Evolutionary conservation across 768 basidiomycete species (phyloP), one percentile per base, ranked within the genome.

Genomic region (Aureoboletus auriporus): DNA sequence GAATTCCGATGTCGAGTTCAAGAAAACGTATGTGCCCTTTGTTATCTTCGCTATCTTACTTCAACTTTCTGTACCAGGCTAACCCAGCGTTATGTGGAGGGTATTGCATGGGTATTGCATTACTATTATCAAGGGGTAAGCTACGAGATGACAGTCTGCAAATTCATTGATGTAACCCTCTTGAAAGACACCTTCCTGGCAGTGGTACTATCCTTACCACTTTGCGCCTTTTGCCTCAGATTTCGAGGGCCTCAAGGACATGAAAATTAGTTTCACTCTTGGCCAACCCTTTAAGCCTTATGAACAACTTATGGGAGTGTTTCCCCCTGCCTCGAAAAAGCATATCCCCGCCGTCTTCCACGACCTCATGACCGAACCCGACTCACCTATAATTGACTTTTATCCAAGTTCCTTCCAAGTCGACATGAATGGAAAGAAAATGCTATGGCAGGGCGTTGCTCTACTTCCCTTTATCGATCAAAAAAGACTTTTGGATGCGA

Each of bases 371-470:
- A 79, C 74, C 4, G 81, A 89, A 3, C 78, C 84, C 41, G 80
- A 86, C 29, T 97, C 94, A 0, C 91, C 93, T 8, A 97, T 98
- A 67, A 81, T 92, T 51, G 94, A 98, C 61, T 98, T 97, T 72
- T 98, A 98, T 69, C 95, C 95, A 0, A 54, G 75, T 0, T 81
- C 86, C 13, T 99, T 99, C 66, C 83, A 94, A 58, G 86, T 98
- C 61, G 96, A 99, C 68, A 99, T 99, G 96, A 99, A 99, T 62
- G 96, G 96, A 50, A 98, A 98, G 73, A 90, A 89, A 70, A 97
- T 98, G 94, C 77, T 89, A 7, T 99, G 96, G 96, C 95, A 99
- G 68, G 96, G 96, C 46, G 93, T 99, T 47, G 94, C 96, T 0
- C 73, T 99, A 8, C 74, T 99, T 17, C 94, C 96, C 0, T 99